Evolutionary conservation across 371 early-diverging fungal genomes (phyloP), one percentile per base, ranked within the genome.

Genomic region (Dinochytrium kinnereticum): DNA sequence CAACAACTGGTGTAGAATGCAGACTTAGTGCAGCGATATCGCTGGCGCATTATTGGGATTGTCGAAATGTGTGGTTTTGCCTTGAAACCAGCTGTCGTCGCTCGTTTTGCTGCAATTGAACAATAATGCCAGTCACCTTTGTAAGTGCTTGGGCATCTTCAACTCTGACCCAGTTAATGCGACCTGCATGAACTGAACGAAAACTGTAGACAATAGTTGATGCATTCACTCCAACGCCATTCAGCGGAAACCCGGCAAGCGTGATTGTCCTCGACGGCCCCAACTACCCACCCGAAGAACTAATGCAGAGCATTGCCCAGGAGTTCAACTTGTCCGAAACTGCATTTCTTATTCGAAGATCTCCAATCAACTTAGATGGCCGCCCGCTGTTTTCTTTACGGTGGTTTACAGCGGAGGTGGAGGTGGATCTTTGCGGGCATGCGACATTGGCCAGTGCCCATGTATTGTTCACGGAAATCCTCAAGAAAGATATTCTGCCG

Each of bases 281-380:
- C 50, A 28, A 53, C 0, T 76, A 71, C 59, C 69, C 37, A 57
- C 67, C 59, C 31, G 64, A 64, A n/a, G 17, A 5, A 2, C 66
- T 40, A 10, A 17, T 66, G 19, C 24, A 5, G 21, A 68, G 51
- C 36, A 70, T 83, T 13, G 81, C 81, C 5, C 69, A 66, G 19
- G 85, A 84, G 36, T 75, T 82, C 78, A 81, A 79, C 64, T 73
- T 78, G 10, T 59, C 81, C 65, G 82, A 84, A 37, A 84, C 85
- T 0, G 80, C 84, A 0, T 84, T 80, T 26, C 2, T 82, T 17
- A 37, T 61, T 7, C 61, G 24, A 33, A 13, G 24, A 28, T 34
- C 61, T 31, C 13, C 30, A 34, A 7, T 24, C 53, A 1, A 49
- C 59, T 10, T 51, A 69, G 36, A 21, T 28, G 33, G 26, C 30